These are phyloP conservation scores for Anthostomella pinea DNA, from an alignment of 2,329 filamentous ascomycete genomes.

Conservation along the genomic window DNA sequence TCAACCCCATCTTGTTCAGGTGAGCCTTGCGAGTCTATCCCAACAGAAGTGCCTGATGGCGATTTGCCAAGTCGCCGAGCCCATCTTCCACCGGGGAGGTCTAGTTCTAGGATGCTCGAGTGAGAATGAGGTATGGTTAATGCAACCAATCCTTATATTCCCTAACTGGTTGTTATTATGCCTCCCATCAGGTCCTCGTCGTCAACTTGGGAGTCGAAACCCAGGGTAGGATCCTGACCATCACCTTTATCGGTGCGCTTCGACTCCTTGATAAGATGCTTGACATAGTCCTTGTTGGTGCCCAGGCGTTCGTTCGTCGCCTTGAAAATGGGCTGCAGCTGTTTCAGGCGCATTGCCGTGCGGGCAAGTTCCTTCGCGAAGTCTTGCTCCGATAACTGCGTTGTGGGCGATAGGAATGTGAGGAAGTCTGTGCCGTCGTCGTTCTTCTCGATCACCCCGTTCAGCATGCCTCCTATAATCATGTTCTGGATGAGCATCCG, in stretches of 20 bases:
- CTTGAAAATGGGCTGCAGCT: constrained; percentile 46
- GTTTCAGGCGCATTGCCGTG: constrained; percentile 41
- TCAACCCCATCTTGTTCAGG: no score
- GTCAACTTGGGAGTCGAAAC: constrained; percentile 49
- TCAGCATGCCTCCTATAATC: constrained; percentile 53
- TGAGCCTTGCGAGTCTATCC: no score
- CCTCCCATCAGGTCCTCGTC: constrained; percentile 62
- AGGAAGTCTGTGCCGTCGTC: constrained; percentile 46
- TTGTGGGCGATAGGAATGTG: constrained; percentile 44
- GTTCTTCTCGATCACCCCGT: constrained; percentile 49
- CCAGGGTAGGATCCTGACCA: constrained; percentile 34
- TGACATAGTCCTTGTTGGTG: constrained; percentile 56
- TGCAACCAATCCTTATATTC: neutral
- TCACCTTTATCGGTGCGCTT: constrained; percentile 40
- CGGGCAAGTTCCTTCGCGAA: constrained; percentile 47
- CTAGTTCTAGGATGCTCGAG: no score
- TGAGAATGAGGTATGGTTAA: no score
- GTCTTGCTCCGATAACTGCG: constrained; percentile 47
- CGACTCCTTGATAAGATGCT: constrained; percentile 44
- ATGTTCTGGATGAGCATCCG: constrained; percentile 50
- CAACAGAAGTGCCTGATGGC: no score
- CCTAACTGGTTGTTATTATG: constrained; percentile 21
- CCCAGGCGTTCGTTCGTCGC: constrained; percentile 53
- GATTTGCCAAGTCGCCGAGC: no score
- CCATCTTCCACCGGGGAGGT: no score